Conservation (phyloP, 164 flowering plant species). For the Chimonanthus salicifolius region DNA sequence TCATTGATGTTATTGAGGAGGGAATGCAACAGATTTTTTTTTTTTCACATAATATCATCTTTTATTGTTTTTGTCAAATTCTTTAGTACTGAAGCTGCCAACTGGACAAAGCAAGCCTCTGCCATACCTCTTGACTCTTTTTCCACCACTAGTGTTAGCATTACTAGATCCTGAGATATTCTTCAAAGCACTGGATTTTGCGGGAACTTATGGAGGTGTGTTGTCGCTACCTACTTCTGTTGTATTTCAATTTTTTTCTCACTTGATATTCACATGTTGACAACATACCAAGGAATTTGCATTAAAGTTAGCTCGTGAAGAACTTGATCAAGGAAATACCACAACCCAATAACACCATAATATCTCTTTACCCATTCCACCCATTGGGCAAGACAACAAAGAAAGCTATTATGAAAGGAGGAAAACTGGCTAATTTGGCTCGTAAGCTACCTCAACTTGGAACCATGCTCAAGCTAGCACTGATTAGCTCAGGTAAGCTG, state of each 20-base stretch:
- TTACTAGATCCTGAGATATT: conserved; percentile 90
- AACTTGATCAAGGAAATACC: no score
- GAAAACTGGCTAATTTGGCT: no score
- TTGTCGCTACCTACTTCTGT: neutral
- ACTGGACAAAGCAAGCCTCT: conserved; percentile 58
- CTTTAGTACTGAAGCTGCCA: conserved; percentile 81
- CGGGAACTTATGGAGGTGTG: conserved; percentile 98
- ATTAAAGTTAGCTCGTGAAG: no score
- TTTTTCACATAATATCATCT: neutral
- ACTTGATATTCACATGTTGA: no score
- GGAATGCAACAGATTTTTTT: conserved; percentile 1
- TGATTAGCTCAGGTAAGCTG: no score
- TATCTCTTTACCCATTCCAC: neutral
- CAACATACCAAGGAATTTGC: no score
- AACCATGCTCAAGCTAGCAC: no score
- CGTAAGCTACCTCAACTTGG: no score
- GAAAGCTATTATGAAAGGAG: no score
- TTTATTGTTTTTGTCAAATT: neutral
- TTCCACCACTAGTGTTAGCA: conserved; percentile 74
- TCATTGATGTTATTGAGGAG: neutral
- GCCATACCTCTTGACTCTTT: conserved; percentile 64
- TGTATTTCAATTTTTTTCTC: neutral
- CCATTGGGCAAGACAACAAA: neutral
- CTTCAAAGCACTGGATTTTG: conserved; percentile 94
- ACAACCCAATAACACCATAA: neutral